phyloP scores from a whole-genome alignment of 495 filamentous ascomycete genomes.

The Patellaria atrata region DNA sequence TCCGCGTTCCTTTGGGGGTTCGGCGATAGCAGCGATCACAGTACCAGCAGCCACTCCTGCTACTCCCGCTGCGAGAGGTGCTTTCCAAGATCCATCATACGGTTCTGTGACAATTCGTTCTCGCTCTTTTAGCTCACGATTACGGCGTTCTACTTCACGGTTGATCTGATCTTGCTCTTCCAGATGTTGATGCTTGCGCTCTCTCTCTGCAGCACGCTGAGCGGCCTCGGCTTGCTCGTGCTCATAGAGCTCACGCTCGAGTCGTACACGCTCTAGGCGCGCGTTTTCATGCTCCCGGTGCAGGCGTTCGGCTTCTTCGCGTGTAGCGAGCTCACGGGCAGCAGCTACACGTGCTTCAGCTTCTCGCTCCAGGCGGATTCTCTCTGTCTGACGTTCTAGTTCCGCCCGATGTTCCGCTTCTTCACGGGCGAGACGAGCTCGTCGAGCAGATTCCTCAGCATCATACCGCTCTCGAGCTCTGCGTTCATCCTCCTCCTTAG shows the following conservation, averaged over 20 bases:
- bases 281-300: constrained; percentile 9
- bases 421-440: constrained; percentile 4
- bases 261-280: constrained; percentile 8
- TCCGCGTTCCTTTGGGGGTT: constrained; percentile 13
- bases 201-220: not conserved
- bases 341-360: constrained; percentile 6
- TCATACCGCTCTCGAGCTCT: constrained; percentile 7
- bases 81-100: constrained; percentile 9
- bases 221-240: constrained; percentile 2
- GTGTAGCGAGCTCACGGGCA: constrained; percentile 2
- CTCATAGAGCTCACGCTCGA: constrained; percentile 11
- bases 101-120: constrained; percentile 12
- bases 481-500: constrained; percentile 16
- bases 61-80: constrained; percentile 16
- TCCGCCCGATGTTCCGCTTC: constrained; percentile 12
- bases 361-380: constrained; percentile 1
- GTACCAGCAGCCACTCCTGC: constrained; percentile 15
- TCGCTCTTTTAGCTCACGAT: constrained; percentile 13
- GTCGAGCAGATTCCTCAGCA: constrained; percentile 7
- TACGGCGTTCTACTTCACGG: constrained; percentile 13
- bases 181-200: constrained; percentile 2
- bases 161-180: constrained; percentile 11
- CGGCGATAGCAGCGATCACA: constrained; percentile 20
- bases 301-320: constrained; percentile 2
- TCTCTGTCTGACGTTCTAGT: constrained; percentile 6